A percentile compares a stretch with the other conserved stretches of the same genome.
These are phyloP conservation scores for Vitis hybrid DNA, from an alignment of 177 flowering plant genomes.

Conservation along the genomic window DNA sequence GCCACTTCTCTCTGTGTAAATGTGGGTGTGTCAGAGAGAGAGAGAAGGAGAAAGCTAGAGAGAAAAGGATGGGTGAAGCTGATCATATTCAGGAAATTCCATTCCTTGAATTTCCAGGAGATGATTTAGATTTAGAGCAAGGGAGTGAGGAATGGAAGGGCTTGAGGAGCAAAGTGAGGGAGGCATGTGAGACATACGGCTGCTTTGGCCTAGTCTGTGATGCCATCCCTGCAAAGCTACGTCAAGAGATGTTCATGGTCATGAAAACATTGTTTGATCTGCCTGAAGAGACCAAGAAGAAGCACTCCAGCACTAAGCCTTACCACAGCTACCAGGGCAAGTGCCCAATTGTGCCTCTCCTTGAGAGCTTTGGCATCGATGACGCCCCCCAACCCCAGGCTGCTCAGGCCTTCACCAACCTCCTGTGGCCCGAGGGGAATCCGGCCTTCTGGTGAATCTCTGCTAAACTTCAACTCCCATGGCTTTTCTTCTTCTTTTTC, in stretches of 20 bases:
- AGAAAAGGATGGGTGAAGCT: constrained; percentile 3
- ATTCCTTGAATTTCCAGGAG: constrained; percentile 9
- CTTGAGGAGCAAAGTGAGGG: constrained; percentile 29
- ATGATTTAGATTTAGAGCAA: not conserved
- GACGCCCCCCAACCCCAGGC: constrained; percentile 20
- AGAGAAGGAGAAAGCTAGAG: not conserved
- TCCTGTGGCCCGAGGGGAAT: constrained; percentile 56
- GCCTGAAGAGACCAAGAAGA: constrained; percentile 47
- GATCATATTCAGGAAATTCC: constrained; percentile 10
- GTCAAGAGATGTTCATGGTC: constrained; percentile 26
- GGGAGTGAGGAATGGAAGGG: constrained; percentile 6
- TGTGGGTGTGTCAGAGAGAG: no score
- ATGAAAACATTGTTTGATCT: constrained; percentile 47
- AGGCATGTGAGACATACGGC: constrained; percentile 49
- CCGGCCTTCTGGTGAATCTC: constrained; percentile 21
- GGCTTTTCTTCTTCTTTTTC: not conserved
- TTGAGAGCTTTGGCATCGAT: constrained; percentile 45
- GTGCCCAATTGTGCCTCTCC: constrained; percentile 28
- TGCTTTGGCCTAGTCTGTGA: constrained; percentile 37
- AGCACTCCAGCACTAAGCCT: constrained; percentile 31
- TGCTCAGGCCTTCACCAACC: constrained; percentile 27
- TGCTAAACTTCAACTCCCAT: not conserved
- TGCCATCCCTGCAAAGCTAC: constrained; percentile 16
- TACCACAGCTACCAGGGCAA: constrained; percentile 40
- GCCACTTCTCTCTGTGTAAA: no score